Conservation (phyloP, 2,329 filamentous ascomycete species). For the Aurifilum marmelostoma region DNA sequence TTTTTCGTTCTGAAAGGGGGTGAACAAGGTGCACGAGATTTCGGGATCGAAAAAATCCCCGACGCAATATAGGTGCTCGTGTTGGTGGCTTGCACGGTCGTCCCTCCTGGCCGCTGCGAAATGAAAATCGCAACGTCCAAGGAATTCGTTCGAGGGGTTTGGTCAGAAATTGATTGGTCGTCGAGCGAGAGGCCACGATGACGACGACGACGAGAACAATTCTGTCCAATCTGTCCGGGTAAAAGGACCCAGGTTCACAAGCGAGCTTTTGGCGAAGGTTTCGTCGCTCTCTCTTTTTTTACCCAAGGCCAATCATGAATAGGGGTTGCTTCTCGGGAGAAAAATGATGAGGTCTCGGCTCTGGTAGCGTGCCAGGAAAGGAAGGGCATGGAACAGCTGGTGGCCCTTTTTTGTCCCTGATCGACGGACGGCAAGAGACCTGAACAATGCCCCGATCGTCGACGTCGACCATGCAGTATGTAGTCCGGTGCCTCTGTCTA, state of each 20-base stretch:
- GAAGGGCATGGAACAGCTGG: not conserved
- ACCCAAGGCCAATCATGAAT: not conserved
- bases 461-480: not conserved
- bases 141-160: not conserved
- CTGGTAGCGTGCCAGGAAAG: not conserved
- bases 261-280: not conserved
- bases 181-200: not conserved
- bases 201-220: not conserved
- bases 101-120: not conserved
- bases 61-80: conserved; percentile 1
- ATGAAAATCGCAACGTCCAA: conserved; percentile 16
- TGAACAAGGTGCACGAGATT: conserved; percentile 15
- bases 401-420: conserved; percentile 1
- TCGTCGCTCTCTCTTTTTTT: not conserved
- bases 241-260: not conserved
- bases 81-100: conserved; percentile 12
- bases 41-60: not conserved
- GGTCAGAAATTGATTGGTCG: not conserved
- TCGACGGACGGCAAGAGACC: conserved; percentile 8
- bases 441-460: conserved; percentile 8
- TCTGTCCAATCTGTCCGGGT: not conserved
- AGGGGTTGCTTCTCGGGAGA: no score
- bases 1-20: not conserved
- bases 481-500: not conserved
- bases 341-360: not conserved